Base-by-base conservation (phyloP, 73 alveolate species). In the Breviolum minutum region DNA sequence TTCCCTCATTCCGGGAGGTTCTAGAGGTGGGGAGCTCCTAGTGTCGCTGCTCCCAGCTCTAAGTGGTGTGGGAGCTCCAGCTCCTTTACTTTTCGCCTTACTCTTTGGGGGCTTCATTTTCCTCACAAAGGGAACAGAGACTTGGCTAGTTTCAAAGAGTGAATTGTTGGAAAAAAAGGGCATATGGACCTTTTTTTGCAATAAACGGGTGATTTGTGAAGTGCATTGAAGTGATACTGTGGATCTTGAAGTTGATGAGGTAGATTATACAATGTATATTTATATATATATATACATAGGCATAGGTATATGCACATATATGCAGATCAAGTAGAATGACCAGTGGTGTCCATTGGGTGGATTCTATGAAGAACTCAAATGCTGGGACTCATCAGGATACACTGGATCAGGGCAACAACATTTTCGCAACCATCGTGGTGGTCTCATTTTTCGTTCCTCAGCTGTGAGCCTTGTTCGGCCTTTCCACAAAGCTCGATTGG, bases 101-200 rank as follows among this genome's bases (percentile, higher is more conserved):
- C 19, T 93, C 83, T 93, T 93, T 14, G 98, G 98, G 14, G 98
- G 98, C 90, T 93, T 93, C 98, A 63, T 93, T 70, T 93, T 93
- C 92, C 7, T 74, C 63, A 63, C 98, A 32, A 93, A 93, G 82
- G 98, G 98, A 68, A 76, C 98, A 61, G 98, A 8, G 54, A 60
- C 92, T 83, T 40, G 54, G 54, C n/a, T 22, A 14, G 77, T 17
- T 22, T 68, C 77, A 14, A 14, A 22, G 24, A 14, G 17, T 22
- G 77, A 6, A 68, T 14, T 14, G 40, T 0, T 27, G 63, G 63
- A 27, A 14, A 77, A 77, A 17, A 60, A 26, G 24, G 30, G 81
- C 81, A 17, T 73, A 9, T 73, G 9, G 60, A 24, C 54, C 54
- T 40, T n/a, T n/a, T n/a, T n/a, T 40, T 40, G 54, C 54, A 40